Conservation (phyloP, 345 rosid genomes). For the Microthlaspi erraticum region DNA sequence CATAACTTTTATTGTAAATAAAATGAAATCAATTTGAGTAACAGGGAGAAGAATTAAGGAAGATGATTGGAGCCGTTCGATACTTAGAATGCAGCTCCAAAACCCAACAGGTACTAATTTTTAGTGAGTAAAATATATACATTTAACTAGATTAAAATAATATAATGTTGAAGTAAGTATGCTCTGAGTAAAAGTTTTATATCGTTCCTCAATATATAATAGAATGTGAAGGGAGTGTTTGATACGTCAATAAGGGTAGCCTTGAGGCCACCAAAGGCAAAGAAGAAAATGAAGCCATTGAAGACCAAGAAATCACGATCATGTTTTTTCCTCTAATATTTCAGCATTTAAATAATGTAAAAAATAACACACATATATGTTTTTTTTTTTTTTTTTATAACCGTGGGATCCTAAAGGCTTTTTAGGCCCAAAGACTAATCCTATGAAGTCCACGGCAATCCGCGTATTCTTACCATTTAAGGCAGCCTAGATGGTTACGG, state of each 20-base stretch:
- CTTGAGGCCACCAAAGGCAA: conserved; percentile 67
- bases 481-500: no score
- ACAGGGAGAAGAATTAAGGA: conserved; percentile 79
- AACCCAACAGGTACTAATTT: conserved; percentile 68
- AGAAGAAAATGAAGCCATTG: conserved; percentile 54
- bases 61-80: conserved; percentile 70
- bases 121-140: background rate
- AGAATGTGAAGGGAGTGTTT: conserved; percentile 81
- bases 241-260: conserved; percentile 75
- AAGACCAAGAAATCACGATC: conserved; percentile 43
- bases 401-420: no score
- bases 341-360: background rate
- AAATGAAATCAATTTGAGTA: conserved; percentile 24
- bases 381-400: no score
- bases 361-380: background rate
- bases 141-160: background rate
- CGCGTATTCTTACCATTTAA: no score
- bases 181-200: background rate
- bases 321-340: conserved; percentile 56
- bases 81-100: conserved; percentile 84
- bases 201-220: conserved; percentile 1
- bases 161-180: background rate
- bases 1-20: background rate
- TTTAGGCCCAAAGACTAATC: no score
- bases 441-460: no score